Conservation (phyloP, 1,284 basidiomycete genomes). For the Papiliotrema flavescens region DNA sequence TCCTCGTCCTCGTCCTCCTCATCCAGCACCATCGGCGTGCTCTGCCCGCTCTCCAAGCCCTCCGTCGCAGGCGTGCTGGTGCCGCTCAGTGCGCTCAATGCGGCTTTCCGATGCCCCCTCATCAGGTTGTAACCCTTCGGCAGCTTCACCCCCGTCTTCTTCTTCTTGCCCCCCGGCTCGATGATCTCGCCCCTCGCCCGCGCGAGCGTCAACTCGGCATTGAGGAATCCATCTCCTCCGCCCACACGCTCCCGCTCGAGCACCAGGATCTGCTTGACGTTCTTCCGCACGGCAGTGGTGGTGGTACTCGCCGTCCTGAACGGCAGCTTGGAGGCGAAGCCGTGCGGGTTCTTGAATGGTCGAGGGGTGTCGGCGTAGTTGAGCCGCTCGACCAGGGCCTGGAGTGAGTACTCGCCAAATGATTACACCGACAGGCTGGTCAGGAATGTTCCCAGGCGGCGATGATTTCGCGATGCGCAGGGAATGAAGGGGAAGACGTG, state of each 20-base stretch:
- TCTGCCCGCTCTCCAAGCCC: conserved; percentile 4
- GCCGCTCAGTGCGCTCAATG: conserved; percentile 14
- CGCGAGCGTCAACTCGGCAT: conserved; percentile 31
- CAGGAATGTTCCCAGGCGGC: background rate
- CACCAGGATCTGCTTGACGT: conserved; percentile 46
- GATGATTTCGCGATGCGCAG: no score
- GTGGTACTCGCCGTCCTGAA: conserved; percentile 34
- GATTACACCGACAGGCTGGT: background rate
- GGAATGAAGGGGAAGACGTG: background rate
- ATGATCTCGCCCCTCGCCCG: conserved; percentile 38
- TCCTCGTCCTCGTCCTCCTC: conserved; percentile 6
- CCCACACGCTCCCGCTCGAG: conserved; percentile 42
- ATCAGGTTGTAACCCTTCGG: conserved; percentile 13
- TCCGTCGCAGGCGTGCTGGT: conserved; percentile 23
- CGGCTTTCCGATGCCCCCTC: background rate
- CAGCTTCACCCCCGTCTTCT: conserved; percentile 16
- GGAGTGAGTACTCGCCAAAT: no score
- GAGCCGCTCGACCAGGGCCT: conserved; percentile 37
- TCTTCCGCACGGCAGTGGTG: conserved; percentile 33
- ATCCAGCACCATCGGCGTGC: conserved; percentile 4
- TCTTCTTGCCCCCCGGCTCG: conserved; percentile 42
- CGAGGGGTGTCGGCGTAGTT: conserved; percentile 40
- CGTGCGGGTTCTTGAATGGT: conserved; percentile 39
- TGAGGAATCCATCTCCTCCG: conserved; percentile 43
- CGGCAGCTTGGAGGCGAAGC: conserved; percentile 33